Evolutionary conservation across 1,284 basidiomycete species (phyloP), one percentile per base, ranked within the genome.

Genomic region (Cutaneotrichosporon cavernicola): DNA sequence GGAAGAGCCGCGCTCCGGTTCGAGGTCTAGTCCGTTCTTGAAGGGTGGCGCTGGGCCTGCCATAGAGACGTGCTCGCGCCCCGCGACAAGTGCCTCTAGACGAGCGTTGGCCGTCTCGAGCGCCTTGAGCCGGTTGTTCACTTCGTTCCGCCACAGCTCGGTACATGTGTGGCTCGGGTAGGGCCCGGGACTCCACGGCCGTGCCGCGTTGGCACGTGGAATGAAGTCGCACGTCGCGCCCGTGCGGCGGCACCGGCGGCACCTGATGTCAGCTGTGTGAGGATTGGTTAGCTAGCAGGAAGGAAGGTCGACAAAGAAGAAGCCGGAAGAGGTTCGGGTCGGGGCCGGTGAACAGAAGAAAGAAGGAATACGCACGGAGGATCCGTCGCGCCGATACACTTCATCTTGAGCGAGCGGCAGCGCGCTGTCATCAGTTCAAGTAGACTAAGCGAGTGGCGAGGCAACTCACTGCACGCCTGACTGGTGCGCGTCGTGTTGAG

Each of bases 341-440:
- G 26, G 26, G 26, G 26, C 26, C 26, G 26, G 26, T 11, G 38
- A 14, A 14, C 6, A 16, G 38, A 14, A 40, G 38, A 36, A 36
- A 13, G 36, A 14, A 4, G 8, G 11, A 8, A 32, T 7, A 62
- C 64, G 47, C 26, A 63, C 66, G 68, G 68, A 34, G 68, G 68
- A 40, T 69, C 65, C 10, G 56, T 65, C 2, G 68, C 65, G n/a
- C 68, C 68, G 52, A 69, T 67, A 46, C 68, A 69, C 49, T 65
- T 65, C 68, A 69, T 69, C 60, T 69, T 69, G 59, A 67, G 68
- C 4, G 62, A 62, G 7, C 66, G 62, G 56, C 66, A 68, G 58
- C 66, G 53, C 46, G 64, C 66, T 70, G 58, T n/a, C 21, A 40
- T 58, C 50, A 57, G 51, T 13, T 3, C 26, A 26, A 26, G 26